A percentile compares a stretch with the other conserved stretches of the same genome.
Evolutionary conservation across 2,329 filamentous ascomycete genomes (phyloP).

Genomic region (Geosmithia putterillii): DNA sequence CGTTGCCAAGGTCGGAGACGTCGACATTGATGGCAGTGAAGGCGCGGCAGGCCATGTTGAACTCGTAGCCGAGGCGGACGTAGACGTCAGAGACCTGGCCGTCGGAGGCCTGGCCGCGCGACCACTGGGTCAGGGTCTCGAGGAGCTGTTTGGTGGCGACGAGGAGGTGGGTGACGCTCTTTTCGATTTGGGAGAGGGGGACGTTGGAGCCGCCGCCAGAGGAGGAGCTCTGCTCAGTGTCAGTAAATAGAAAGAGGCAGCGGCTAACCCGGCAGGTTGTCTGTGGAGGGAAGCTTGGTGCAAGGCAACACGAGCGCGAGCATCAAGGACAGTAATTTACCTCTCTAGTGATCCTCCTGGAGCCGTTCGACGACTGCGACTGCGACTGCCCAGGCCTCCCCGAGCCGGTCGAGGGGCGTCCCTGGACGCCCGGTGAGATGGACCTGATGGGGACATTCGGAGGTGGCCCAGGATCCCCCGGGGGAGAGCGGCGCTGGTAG

Average conservation of each 20-base stretch:
- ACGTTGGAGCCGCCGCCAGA: slow-evolving; percentile 55
- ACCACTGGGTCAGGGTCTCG: slow-evolving; percentile 97
- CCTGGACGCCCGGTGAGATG: slow-evolving; percentile 51
- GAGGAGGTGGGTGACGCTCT: slow-evolving; percentile 93
- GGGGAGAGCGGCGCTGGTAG: slow-evolving; percentile 11
- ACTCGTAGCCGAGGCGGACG: slow-evolving; percentile 93
- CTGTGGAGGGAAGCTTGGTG: too few relatives aligned
- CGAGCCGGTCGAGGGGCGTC: slow-evolving; percentile 51
- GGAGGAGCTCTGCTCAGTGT: too few relatives aligned
- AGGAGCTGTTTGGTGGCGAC: slow-evolving; percentile 96
- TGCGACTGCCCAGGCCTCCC: slow-evolving; percentile 40
- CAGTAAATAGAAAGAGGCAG: too few relatives aligned
- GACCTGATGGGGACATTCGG: slow-evolving; percentile 41
- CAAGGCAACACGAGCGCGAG: too few relatives aligned
- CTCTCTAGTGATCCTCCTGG: slow-evolving; percentile 5
- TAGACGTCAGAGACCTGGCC: slow-evolving; percentile 97
- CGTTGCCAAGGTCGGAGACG: slow-evolving; percentile 84
- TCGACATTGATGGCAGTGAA: slow-evolving; percentile 97
- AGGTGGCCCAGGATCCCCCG: slow-evolving; percentile 45
- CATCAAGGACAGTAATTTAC: too few relatives aligned
- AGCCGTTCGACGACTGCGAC: too few relatives aligned
- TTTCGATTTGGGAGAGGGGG: slow-evolving; percentile 90
- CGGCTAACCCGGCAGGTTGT: too few relatives aligned
- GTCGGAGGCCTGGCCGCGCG: slow-evolving; percentile 80
- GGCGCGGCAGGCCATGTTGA: slow-evolving; percentile 95